Evolutionary conservation across 2,329 filamentous ascomycete species (phyloP), one percentile per base, ranked within the genome.

Genomic region (Aspergillus terreus): DNA sequence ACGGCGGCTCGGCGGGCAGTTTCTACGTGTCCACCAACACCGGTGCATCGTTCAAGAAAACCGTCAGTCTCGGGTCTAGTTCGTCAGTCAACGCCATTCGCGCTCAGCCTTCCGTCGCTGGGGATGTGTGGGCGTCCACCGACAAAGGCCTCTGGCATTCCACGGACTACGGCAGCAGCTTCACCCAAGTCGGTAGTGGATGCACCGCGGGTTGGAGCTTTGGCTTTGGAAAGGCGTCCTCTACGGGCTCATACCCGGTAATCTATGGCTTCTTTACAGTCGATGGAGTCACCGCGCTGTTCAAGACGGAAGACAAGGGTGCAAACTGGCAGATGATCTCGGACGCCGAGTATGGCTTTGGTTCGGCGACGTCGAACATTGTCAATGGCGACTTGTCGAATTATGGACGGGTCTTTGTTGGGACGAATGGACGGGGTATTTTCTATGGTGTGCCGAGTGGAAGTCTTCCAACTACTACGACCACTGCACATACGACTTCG

Each of bases 111-210:
- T 54, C 55, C 9, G 32, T 61, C 9, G 60, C 60, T 0, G 60
- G 60, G 6, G 60, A 62, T 11, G 50, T 62, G 38, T 62, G 58
- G 60, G 58, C 51, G 15, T 49, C 55, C 4, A 82, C 81, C 0
- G 72, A 82, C 48, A 67, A 60, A 0, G 82, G 82, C 5, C 65
- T 84, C 44, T 83, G 79, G 68, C 76, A 76, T 57, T 81, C 78
- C 9, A 78, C 74, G 5, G 64, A 83, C 62, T 81, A 69, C 33
- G 82, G 79, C 4, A 61, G 65, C 4, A 73, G 72, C 1, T 83
- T 82, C 56, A 69, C 72, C 0, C 63, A 72, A 23, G 59, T 74
- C 12, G 48, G 46, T 6, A 48, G 58, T 36, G 46, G 54, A 12
- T 53, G 52, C 25, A 57, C 54, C 4, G 48, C 51, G 17, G 54